Base-by-base conservation (phyloP, 2,329 filamentous ascomycete species). In the Tolypocladium amazonense region DNA sequence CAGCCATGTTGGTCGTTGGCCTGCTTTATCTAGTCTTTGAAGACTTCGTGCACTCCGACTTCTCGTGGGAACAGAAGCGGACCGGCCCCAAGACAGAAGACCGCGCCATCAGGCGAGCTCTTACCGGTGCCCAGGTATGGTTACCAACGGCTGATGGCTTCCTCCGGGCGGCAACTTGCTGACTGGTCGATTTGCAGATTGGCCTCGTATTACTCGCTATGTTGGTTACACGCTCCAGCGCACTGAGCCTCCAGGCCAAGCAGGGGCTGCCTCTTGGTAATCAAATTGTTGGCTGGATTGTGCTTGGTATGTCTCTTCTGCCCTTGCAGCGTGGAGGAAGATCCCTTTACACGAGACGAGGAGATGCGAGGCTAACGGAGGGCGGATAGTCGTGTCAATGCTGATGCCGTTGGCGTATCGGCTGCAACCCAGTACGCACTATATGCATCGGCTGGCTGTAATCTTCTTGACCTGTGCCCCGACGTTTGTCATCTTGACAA, bases 381-480 rank as follows among this genome's bases (percentile, higher is more conserved):
- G 23, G 20, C n/a, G 47, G 23, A 37, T 61, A 90, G 87, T 89
- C 37, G 71, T 83, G 3, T 96, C 94, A 0, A 76, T 97, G 20
- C 71, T 88, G 8, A 83, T 96, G 70, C 93, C 94, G 3, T 82
- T 95, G 64, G 79, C 88, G n/a, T 90, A 97, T 72, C 84, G 87
- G 27, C 69, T 95, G 2, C 86, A 89, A 64, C 88, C 91, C 1
- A 94, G 90, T 71, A 88, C 81, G 65, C 87, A 97, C 75, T 97
- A 97, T 72, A 83, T 97, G 65, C 92, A 97, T 72, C 87, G 92
- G 30, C 79, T 99, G 4, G 82, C 92, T 65, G 84, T 96, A 66
- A 86, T 97, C 58, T 99, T 97, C 76, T 80, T 99, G 56, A 89
- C 92, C 6, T 97, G 95, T 71, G 89, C 93, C 0, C 94, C 94